Base-by-base conservation (phyloP, 192 early-diverging fungal species). In the Dissophora ornata region DNA sequence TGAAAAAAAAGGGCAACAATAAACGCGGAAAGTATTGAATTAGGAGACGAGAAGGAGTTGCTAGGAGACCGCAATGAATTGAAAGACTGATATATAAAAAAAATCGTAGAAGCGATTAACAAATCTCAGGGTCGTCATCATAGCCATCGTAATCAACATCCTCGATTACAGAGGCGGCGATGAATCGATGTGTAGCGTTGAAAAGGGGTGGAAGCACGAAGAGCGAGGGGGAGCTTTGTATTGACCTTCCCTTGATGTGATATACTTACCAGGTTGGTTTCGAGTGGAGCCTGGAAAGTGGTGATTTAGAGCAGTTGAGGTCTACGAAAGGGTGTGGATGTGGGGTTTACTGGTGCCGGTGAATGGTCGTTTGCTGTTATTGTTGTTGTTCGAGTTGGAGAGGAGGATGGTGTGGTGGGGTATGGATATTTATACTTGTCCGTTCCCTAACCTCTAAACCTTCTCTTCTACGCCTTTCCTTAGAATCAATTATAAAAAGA, bases 361-460 rank as follows among this genome's bases (percentile, higher is more conserved):
- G 32, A 19, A 22, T 28, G 58, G n/a, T n/a, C n/a, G n/a, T n/a
- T 47, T 26, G 57, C 19, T 29, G 29, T 61, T 18, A 44, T 26
- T 25, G 19, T 61, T 15, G 60, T 38, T 15, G 30, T 12, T 46
- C 21, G 26, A n/a, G 36, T 44, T 56, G 32, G 24, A 28, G 32
- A 47, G 53, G 36, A 67, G 21, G 36, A 57, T 16, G 34, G 36
- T 9, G 36, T 38, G 36, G 53, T 67, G 32, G 54, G 24, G 64
- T 42, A 34, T 54, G 19, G 52, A 67, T 67, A 67, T 67, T 67
- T 67, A 67, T 67, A 67, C 53, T 25, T 56, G 38, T 67, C 36
- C 51, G 25, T 40, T 21, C 7, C 15, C 42, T 11, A n/a, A n/a
- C n/a, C 11, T 33, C 33, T 30, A 29, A 29, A 10, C 29, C 9